phyloP scores from a whole-genome alignment of 2,329 filamentous ascomycete genomes.

The Stenocarpella maydis region DNA sequence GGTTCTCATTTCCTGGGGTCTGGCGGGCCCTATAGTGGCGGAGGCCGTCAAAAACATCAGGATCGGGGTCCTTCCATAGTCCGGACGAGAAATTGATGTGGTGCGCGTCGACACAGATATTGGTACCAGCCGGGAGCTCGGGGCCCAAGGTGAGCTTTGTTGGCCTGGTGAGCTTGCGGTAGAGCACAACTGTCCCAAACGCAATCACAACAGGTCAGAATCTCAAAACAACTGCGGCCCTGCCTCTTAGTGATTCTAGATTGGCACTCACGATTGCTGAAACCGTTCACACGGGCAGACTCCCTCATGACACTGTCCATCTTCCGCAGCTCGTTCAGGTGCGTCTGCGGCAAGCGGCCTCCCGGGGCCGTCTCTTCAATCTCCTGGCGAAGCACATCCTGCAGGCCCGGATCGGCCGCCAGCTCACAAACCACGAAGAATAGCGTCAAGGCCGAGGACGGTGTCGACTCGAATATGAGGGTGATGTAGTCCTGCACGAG shows the following conservation, averaged over 20 bases:
- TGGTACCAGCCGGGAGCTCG: conserved; percentile 37
- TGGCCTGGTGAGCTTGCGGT: conserved; percentile 35
- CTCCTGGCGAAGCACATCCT: conserved; percentile 55
- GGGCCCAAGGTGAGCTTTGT: conserved; percentile 39
- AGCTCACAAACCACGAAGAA: conserved; percentile 51
- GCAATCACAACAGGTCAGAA: neutral
- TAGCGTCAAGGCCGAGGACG: conserved; percentile 26
- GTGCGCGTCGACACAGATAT: conserved; percentile 39
- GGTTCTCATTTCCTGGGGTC: conserved; percentile 36
- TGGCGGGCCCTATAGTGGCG: conserved; percentile 37
- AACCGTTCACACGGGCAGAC: conserved; percentile 33
- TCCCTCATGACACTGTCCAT: conserved; percentile 42
- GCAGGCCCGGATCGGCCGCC: conserved; percentile 52
- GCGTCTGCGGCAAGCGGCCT: conserved; percentile 35
- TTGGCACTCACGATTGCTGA: conserved; percentile 24
- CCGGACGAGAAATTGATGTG: conserved; percentile 36
- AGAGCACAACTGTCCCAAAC: conserved; percentile 37
- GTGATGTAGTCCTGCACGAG: conserved; percentile 31
- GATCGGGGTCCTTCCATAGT: conserved; percentile 38
- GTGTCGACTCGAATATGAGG: conserved; percentile 32
- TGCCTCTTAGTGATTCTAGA: too few species aligned
- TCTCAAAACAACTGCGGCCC: too few species aligned
- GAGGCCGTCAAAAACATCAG: conserved; percentile 37
- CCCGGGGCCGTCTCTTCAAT: conserved; percentile 46
- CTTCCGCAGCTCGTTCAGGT: conserved; percentile 38